Conservation (phyloP, 2,329 filamentous ascomycete genomes). For the Arthrobotrys conoides region DNA sequence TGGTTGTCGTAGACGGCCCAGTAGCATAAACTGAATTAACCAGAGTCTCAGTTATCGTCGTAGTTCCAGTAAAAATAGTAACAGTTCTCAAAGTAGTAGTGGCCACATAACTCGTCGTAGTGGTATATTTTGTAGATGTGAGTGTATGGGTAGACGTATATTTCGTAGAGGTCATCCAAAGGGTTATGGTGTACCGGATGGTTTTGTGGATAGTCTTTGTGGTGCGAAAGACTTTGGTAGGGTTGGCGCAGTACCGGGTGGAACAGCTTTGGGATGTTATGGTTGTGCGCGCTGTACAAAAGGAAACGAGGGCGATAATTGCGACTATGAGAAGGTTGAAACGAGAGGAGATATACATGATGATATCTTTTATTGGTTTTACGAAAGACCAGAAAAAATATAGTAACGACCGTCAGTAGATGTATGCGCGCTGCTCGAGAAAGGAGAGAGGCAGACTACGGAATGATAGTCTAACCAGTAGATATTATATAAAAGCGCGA, state of each 20-base stretch:
- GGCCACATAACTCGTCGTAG: background rate
- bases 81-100: constrained; percentile 2
- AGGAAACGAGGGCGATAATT: constrained; percentile 30
- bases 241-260: constrained; percentile 28
- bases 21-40: background rate
- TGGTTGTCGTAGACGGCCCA: background rate
- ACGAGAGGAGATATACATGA: constrained; percentile 28
- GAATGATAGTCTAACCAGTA: background rate
- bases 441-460: background rate
- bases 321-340: constrained; percentile 29
- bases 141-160: background rate
- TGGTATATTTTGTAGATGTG: constrained; percentile 8
- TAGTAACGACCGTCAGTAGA: constrained; percentile 5
- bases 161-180: constrained; percentile 42
- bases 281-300: constrained; percentile 24
- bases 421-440: background rate
- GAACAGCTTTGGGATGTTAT: constrained; percentile 33
- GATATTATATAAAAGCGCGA: background rate
- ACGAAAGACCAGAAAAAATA: background rate
- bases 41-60: constrained; percentile 7
- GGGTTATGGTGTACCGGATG: constrained; percentile 17
- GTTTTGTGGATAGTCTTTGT: constrained; percentile 27
- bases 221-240: background rate
- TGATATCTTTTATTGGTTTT: background rate
- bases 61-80: background rate